Percentiles rank a stretch among this genome's conserved stretches.
phyloP scores from a whole-genome alignment of 1,139 yeast genomes.

The Candida sp. region DNA sequence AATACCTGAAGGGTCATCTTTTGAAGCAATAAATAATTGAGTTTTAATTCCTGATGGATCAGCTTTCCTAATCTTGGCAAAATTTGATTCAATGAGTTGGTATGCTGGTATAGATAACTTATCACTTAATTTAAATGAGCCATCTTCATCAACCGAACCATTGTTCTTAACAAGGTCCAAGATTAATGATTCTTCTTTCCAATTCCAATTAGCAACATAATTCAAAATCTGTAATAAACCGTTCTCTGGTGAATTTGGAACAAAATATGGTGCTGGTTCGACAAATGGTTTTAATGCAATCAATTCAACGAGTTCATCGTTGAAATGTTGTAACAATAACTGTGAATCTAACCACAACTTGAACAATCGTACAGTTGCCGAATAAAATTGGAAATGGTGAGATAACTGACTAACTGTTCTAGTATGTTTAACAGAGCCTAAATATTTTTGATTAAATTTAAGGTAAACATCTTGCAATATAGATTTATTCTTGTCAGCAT shows the following conservation, averaged over 20 bases:
- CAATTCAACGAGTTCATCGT: conserved; percentile 79
- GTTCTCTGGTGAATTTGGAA: conserved; percentile 74
- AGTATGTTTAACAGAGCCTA: conserved; percentile 77
- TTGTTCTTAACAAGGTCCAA: conserved; percentile 64
- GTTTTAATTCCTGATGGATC: conserved; percentile 83
- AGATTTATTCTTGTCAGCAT: conserved; percentile 57
- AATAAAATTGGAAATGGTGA: conserved; percentile 69
- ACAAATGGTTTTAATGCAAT: conserved; percentile 82
- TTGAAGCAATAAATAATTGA: conserved; percentile 80
- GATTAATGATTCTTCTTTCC: conserved; percentile 85
- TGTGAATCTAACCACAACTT: conserved; percentile 85
- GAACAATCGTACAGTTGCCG: conserved; percentile 79
- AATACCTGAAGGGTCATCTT: conserved; percentile 79
- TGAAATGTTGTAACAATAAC: conserved; percentile 61
- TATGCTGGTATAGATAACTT: conserved; percentile 59
- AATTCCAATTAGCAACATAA: conserved; percentile 83
- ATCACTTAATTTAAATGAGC: conserved; percentile 46
- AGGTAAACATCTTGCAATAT: conserved; percentile 61
- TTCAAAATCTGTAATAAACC: conserved; percentile 77
- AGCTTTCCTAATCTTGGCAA: conserved; percentile 59
- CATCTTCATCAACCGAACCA: conserved; percentile 21
- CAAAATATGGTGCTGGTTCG: conserved; percentile 77
- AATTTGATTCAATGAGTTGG: conserved; percentile 62
- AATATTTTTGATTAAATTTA: conserved; percentile 63
- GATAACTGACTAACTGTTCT: conserved; percentile 71